Conservation (phyloP, 768 basidiomycete genomes). For the Serendipita sp. region DNA sequence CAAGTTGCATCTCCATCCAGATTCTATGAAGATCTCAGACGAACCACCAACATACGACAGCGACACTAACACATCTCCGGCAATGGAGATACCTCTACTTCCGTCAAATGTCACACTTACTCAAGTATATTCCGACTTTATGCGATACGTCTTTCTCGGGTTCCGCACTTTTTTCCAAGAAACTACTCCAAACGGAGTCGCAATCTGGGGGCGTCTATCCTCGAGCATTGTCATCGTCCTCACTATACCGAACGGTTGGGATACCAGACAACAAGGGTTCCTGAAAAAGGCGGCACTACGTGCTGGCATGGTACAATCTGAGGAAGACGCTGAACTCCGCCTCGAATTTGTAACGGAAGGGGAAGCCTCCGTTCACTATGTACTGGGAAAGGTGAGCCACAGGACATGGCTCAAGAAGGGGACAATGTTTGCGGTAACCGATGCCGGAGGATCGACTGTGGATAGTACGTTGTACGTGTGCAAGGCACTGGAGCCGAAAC, state of each 20-base stretch:
- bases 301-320: neutral
- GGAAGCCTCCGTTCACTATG: constrained; percentile 8
- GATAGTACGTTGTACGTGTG: constrained; percentile 6
- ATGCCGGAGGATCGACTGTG: constrained; percentile 5
- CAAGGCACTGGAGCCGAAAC: neutral
- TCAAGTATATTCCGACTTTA: constrained; percentile 5
- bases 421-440: neutral
- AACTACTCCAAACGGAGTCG: neutral
- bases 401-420: neutral
- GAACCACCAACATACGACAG: neutral
- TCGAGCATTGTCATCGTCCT: neutral
- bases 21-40: neutral
- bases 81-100: neutral
- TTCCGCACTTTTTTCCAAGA: neutral
- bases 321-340: neutral
- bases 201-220: neutral
- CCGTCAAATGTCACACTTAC: neutral
- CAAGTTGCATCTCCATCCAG: constrained; percentile 6
- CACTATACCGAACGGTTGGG: neutral
- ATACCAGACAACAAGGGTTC: neutral
- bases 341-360: constrained; percentile 6
- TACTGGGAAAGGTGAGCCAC: neutral
- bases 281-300: neutral
- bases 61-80: neutral
- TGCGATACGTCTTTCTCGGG: neutral